Conservation (phyloP, 1,284 basidiomycete species). For the Melampsora allii-populina region DNA sequence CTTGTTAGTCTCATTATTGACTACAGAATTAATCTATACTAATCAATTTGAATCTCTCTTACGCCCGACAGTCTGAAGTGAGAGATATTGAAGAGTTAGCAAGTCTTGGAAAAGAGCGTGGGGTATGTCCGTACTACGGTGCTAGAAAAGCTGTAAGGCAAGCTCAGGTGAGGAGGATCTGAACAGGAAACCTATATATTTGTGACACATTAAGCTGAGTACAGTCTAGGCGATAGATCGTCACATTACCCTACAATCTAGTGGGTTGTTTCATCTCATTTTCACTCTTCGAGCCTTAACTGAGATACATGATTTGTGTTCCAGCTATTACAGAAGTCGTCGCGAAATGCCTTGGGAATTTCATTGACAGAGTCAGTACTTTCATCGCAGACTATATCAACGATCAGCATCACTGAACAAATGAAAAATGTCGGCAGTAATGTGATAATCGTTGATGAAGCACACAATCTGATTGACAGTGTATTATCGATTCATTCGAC, state of each 20-base stretch:
- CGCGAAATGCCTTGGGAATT: constrained; percentile 81
- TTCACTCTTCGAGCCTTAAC: not conserved
- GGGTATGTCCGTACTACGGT: constrained; percentile 90
- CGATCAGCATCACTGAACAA: not conserved
- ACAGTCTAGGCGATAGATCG: constrained; percentile 60
- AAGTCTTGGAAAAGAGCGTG: constrained; percentile 62
- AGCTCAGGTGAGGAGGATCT: constrained; percentile 66
- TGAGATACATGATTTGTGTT: not conserved
- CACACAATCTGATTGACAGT: constrained; percentile 73
- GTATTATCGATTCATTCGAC: constrained; percentile 79
- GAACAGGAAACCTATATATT: not conserved
- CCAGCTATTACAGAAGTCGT: constrained; percentile 69
- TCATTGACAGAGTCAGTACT: constrained; percentile 63
- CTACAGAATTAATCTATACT: not conserved
- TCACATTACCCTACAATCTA: constrained; percentile 90
- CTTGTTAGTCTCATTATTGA: constrained; percentile 58
- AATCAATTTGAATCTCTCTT: not conserved
- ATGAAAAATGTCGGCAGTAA: constrained; percentile 52
- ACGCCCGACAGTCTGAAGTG: constrained; percentile 64
- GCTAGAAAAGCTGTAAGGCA: constrained; percentile 79
- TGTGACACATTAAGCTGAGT: no score
- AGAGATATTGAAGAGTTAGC: constrained; percentile 95
- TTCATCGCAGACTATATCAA: not conserved
- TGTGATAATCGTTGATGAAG: constrained; percentile 90
- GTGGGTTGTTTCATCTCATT: not conserved